phyloP scores from a whole-genome alignment of 1,284 basidiomycete genomes.

The Ceratobasidium sp. region DNA sequence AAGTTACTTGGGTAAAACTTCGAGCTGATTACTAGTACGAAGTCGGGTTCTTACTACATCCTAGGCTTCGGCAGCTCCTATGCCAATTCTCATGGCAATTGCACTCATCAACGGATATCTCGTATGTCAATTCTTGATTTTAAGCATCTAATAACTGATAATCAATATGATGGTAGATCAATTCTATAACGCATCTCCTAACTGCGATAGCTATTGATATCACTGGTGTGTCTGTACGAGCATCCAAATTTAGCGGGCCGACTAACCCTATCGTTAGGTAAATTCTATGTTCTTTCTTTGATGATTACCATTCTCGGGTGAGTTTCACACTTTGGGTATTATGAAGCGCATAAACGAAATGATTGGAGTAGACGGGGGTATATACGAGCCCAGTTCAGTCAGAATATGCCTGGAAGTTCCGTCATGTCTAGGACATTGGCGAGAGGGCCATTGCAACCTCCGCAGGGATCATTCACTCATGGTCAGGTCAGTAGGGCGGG shows the following conservation, averaged over 20 bases:
- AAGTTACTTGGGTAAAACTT: constrained; percentile 26
- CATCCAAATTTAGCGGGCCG: background rate
- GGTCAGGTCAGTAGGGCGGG: background rate
- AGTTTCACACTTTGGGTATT: background rate
- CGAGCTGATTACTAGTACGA: background rate
- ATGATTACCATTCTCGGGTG: constrained; percentile 32
- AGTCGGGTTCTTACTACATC: background rate
- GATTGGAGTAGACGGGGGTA: constrained; percentile 9
- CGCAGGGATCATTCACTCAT: background rate
- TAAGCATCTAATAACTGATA: background rate
- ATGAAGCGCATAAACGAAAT: background rate
- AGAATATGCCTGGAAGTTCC: no score
- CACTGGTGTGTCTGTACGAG: background rate
- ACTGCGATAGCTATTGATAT: constrained; percentile 2
- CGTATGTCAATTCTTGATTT: background rate
- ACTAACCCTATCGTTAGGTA: background rate
- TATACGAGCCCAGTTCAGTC: constrained; percentile 20
- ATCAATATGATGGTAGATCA: background rate
- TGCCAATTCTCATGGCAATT: constrained; percentile 1
- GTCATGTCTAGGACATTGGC: no score
- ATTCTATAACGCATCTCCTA: background rate
- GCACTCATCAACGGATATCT: constrained; percentile 4
- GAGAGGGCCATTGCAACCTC: no score
- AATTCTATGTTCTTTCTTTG: constrained; percentile 20
- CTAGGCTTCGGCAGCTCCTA: constrained; percentile 21